Evolutionary conservation across 2,329 filamentous ascomycete genomes (phyloP), one percentile per base, ranked within the genome.

Genomic region (Trichoderma polysporum): DNA sequence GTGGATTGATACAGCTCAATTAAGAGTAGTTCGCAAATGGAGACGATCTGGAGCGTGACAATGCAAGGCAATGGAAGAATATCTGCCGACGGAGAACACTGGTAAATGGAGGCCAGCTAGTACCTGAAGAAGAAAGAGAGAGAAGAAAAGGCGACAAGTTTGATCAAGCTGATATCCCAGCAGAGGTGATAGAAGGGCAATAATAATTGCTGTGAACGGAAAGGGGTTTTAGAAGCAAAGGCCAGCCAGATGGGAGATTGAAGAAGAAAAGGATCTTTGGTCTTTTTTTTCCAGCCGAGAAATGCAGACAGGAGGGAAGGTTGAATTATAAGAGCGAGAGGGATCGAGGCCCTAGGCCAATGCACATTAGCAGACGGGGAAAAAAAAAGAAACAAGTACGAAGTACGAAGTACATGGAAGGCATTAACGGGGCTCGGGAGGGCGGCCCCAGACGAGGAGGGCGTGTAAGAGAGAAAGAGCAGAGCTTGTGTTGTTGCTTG

Each of bases 371-470:
- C 13, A 41, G 29, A 39, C 15, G 6, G 22, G n/a, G n/a, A 47
- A 25, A 35, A 25, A 35, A 25, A 19, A 47, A 25, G n/a, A 54
- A 64, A 47, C 49, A 35, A 22, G 17, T 17, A 25, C 41, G 15
- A 50, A 50, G 53, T 58, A 27, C 22, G 50, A 54, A 63, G 27
- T 17, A 49, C 13, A 56, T 15, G 53, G 27, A 61, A 61, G 45
- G 57, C 19, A 47, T 49, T 33, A 39, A 45, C 41, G 39, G 61
- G 61, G 62, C 41, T 41, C 41, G 53, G 52, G 49, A 66, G 62
- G 62, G 62, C 62, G 62, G 62, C 31, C 35, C 37, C 60, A 64
- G 60, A 47, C 50, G 60, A 64, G 60, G 60, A 64, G 60, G 60
- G 60, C 60, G 60, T 64, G 60, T 47, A 25, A 54, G 19, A 41